These are phyloP conservation scores for Candida railenensis DNA, from an alignment of 805 yeast species.

Conservation along the genomic window DNA sequence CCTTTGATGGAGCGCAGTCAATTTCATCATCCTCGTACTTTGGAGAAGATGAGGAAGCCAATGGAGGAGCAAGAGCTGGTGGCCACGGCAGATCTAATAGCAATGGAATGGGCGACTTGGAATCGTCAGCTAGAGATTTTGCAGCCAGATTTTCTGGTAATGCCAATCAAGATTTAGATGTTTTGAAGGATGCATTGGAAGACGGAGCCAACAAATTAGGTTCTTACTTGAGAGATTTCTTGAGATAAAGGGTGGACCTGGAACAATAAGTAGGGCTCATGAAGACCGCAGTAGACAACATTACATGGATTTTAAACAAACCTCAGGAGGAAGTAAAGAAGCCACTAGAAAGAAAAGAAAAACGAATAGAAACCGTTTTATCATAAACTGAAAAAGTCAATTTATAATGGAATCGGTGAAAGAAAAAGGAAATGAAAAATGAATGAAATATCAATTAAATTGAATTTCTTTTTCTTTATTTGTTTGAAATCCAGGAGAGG, in stretches of 20 bases:
- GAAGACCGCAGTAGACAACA: too few species aligned
- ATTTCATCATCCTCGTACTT: constrained; percentile 92
- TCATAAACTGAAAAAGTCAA: too few species aligned
- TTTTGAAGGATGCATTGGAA: constrained; percentile 87
- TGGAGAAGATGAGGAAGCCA: constrained; percentile 69
- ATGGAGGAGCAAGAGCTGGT: constrained; percentile 15
- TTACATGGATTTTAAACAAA: too few species aligned
- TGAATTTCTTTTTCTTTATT: background rate
- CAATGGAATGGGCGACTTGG: constrained; percentile 45
- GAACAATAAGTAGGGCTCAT: too few species aligned
- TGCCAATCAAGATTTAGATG: constrained; percentile 87
- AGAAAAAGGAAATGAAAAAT: too few species aligned
- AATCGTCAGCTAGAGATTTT: constrained; percentile 57
- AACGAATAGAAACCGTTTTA: too few species aligned
- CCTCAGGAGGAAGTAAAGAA: too few species aligned
- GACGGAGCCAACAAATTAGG: constrained; percentile 90
- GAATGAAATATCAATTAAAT: too few species aligned
- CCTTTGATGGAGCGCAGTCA: constrained; percentile 82
- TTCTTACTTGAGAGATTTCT: constrained; percentile 80
- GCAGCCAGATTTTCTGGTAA: constrained; percentile 69
- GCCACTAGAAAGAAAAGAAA: background rate
- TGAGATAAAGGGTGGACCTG: too few species aligned
- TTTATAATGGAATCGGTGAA: background rate
- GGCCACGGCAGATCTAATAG: constrained; percentile 23
- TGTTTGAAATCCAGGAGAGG: too few species aligned